Base-by-base conservation (phyloP, 305 asterid genomes). In the Fraxinus sp. region DNA sequence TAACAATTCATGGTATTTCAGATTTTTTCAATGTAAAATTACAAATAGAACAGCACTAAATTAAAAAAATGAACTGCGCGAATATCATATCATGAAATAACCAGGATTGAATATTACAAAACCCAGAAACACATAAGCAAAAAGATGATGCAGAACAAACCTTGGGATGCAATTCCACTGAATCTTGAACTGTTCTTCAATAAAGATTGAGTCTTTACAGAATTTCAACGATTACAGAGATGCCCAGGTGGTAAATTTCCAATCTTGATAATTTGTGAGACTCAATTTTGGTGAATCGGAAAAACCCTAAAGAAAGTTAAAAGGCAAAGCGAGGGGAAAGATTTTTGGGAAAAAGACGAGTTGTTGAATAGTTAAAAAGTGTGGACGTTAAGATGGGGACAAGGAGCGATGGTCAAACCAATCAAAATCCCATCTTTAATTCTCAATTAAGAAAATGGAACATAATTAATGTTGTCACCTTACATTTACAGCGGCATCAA, bases 141-240 rank as follows among this genome's bases (percentile, higher is more conserved):
- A 10, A 46, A 46, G 26, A 72, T 59, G 30, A 59, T 7, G 70
- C 14, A 59, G 33, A 13, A 76, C 91, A 82, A 77, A 87, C 90
- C 87, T 78, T 24, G 26, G 66, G 26, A 55, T 18, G 26, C 66
- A 55, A 55, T n/a, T 55, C 22, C 66, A 55, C 66, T 5, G 66
- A 55, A 55, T 55, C 22, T 55, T 55, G 66, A n/a, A 55, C 66
- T 55, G 64, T n/a, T 20, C 9, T 78, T 59, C 36, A 68, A 9
- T 16, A 35, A 82, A 78, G 28, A 13, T 4, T 33, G 86, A 74
- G 80, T 87, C 82, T 68, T 83, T 39, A 75, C 55, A 52, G 49
- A 66, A 43, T 79, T 82, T 46, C 79, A 26, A 43, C 39, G 88
- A 80, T 73, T 59, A 64, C 22, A 81, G 30, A 74, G 73, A 77